A percentile compares a stretch with the other conserved stretches of the same genome.
Conservation (phyloP, 179 eudicot species). For the Spergularia azorica region DNA sequence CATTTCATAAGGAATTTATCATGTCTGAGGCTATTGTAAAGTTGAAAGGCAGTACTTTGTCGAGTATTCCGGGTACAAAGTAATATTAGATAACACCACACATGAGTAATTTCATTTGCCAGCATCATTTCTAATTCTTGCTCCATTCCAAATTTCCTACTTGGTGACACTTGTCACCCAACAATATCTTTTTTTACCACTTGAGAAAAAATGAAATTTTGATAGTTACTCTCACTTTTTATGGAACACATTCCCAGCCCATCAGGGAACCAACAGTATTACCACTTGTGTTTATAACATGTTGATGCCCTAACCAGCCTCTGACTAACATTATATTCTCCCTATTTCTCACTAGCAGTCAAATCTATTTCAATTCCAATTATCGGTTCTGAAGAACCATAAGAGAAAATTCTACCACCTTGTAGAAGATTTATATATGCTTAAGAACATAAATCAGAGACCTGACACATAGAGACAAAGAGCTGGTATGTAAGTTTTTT, state of each 20-base stretch:
- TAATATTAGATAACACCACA: too few relatives aligned
- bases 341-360: neutral
- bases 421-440: neutral
- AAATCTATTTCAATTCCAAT: neutral
- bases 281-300: neutral
- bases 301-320: neutral
- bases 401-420: neutral
- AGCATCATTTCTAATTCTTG: too few relatives aligned
- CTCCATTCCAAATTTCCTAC: too few relatives aligned
- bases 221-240: too few relatives aligned
- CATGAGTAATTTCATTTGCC: too few relatives aligned
- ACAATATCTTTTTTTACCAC: too few relatives aligned
- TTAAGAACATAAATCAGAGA: neutral
- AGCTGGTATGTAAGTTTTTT: neutral
- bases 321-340: neutral
- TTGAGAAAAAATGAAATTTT: too few relatives aligned
- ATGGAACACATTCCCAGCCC: neutral
- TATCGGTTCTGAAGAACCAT: neutral
- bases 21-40: neutral
- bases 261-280: neutral
- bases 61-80: too few relatives aligned
- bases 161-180: too few relatives aligned
- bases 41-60: neutral
- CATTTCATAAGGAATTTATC: neutral
- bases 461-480: constrained; percentile 2